phyloP scores from a whole-genome alignment of 306 rosid species.

The Fagus crenata region DNA sequence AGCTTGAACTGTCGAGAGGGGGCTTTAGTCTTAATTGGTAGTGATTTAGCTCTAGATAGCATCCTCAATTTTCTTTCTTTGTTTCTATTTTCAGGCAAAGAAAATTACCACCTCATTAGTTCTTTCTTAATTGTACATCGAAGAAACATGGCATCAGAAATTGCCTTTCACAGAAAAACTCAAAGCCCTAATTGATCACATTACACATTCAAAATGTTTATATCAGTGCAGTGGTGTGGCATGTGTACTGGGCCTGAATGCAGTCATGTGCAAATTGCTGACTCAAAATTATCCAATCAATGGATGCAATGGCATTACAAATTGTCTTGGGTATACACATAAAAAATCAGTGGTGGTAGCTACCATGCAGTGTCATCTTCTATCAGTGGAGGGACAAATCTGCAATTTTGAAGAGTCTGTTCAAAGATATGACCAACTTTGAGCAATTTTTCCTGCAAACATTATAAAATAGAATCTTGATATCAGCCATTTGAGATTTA shows the following conservation, averaged over 20 bases:
- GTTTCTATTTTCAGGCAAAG: too few relatives aligned
- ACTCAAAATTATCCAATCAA: background rate
- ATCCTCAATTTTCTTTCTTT: too few relatives aligned
- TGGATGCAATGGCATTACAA: background rate
- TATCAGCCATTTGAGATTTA: background rate
- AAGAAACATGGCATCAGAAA: background rate
- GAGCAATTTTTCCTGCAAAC: constrained; percentile 72
- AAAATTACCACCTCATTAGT: background rate
- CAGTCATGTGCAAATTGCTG: background rate
- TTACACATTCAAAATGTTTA: too few relatives aligned
- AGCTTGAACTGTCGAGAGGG: too few relatives aligned
- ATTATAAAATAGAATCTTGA: background rate
- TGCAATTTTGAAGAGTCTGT: constrained; percentile 72
- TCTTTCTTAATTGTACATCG: background rate
- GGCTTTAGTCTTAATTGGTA: too few relatives aligned
- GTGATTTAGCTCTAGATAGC: too few relatives aligned
- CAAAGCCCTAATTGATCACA: background rate
- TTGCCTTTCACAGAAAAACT: background rate
- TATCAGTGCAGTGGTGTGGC: background rate
- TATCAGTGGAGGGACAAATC: constrained; percentile 81
- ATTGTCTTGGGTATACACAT: constrained; percentile 11
- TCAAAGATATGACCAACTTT: constrained; percentile 91
- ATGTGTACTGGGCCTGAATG: background rate
- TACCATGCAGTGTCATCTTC: constrained; percentile 40
- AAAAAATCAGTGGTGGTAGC: constrained; percentile 9